A percentile compares a stretch with the other conserved stretches of the same genome.
Evolutionary conservation across 75 land plant genomes (phyloP).

Genomic region (Adiantum capillusveneris): DNA sequence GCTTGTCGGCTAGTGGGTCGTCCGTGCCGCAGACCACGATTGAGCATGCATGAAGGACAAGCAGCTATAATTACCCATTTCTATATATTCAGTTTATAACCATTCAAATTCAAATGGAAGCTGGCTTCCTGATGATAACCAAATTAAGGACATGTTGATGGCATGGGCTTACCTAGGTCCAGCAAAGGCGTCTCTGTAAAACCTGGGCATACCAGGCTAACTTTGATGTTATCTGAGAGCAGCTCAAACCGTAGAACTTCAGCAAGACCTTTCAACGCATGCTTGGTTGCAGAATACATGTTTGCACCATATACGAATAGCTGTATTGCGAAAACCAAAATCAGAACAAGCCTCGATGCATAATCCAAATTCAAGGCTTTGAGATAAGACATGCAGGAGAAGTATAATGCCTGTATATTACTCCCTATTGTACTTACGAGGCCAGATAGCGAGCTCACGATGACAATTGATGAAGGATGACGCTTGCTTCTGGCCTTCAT

Average conservation of each 20-base stretch:
- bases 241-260: constrained; percentile 21
- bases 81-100: too few species aligned
- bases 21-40: too few species aligned
- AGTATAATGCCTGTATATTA: too few species aligned
- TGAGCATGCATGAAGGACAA: too few species aligned
- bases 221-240: constrained; percentile 10
- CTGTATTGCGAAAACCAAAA: too few species aligned
- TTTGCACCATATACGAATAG: constrained; percentile 1
- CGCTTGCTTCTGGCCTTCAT: constrained; percentile 10
- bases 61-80: too few species aligned
- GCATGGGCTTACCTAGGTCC: constrained; percentile 13
- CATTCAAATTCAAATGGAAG: too few species aligned
- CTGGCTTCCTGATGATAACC: too few species aligned
- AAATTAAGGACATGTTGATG: too few species aligned
- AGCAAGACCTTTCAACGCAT: constrained; percentile 25
- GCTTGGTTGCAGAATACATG: constrained; percentile 22
- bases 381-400: not conserved
- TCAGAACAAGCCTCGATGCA: too few species aligned
- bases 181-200: constrained; percentile 16
- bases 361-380: too few species aligned
- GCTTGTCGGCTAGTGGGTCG: not conserved
- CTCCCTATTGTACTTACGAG: constrained; percentile 10
- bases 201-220: constrained; percentile 18
- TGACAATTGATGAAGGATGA: constrained; percentile 6
- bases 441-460: constrained; percentile 6